Conservation (phyloP, 2,329 filamentous ascomycete species). For the Cladophialophora psammophila region DNA sequence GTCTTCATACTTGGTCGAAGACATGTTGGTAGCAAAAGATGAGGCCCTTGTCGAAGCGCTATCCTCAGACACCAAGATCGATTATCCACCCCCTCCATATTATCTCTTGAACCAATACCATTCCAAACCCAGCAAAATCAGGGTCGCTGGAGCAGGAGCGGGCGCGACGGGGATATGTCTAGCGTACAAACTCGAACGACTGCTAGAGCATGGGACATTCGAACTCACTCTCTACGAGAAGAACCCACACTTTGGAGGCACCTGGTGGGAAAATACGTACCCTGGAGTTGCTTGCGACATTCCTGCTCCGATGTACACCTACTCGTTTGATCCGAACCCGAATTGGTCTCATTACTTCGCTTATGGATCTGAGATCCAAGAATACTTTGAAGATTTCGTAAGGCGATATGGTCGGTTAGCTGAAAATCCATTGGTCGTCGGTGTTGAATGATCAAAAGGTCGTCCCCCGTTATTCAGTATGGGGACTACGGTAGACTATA, state of each 20-base stretch:
- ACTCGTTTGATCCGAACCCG: slow-evolving; percentile 50
- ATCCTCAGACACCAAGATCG: no score
- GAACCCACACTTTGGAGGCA: slow-evolving; percentile 50
- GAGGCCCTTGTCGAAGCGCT: no score
- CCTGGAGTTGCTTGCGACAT: slow-evolving; percentile 65
- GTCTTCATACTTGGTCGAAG: no score
- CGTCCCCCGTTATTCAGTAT: no score
- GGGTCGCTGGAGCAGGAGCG: slow-evolving; percentile 36
- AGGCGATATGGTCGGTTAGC: slow-evolving; percentile 50
- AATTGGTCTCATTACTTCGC: slow-evolving; percentile 54
- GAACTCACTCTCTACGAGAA: slow-evolving; percentile 54
- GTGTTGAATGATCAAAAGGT: no score
- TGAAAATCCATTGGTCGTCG: no score
- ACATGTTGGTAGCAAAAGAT: no score
- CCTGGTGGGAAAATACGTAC: slow-evolving; percentile 52
- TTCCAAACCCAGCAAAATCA: slow-evolving; percentile 24
- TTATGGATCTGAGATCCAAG: slow-evolving; percentile 50
- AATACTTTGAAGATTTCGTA: slow-evolving; percentile 51
- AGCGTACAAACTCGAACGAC: slow-evolving; percentile 33
- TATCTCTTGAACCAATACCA: slow-evolving; percentile 27
- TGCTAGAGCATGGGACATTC: slow-evolving; percentile 22
- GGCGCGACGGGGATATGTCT: slow-evolving; percentile 32
- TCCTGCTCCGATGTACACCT: slow-evolving; percentile 60
- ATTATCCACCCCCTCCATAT: no score
- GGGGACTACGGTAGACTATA: no score